Evolutionary conservation across 495 filamentous ascomycete genomes (phyloP), one percentile per base, ranked within the genome.

Genomic region (Aspergillus bridgeri): DNA sequence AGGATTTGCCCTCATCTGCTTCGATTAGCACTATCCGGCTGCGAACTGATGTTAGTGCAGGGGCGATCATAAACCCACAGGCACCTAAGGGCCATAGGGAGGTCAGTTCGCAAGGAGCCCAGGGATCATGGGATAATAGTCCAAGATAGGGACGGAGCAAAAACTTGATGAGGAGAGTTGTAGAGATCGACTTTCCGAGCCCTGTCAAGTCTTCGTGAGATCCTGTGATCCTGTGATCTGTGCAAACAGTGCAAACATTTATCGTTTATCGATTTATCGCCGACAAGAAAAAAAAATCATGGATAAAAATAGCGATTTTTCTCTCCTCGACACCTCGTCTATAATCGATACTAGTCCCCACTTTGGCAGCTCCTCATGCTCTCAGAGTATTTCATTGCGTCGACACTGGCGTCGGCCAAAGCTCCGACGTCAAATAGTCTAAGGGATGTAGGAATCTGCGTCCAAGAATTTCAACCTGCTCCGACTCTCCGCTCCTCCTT

Each of bases 381-480:
- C 59, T 87, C 88, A 48, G 90, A 95, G 79, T 83, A 78, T 55
- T 92, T 96, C 64, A 75, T 95, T 60, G 88, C 88, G 60, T 86
- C 90, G 57, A 87, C 89, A 51, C 76, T 82, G 58, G 80, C 86
- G 29, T 79, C 83, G 6, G 81, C 81, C 6, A 83, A 89, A 72
- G 71, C 82, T 56, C 81, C 86, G 58, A 84, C 84, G 54, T 84
- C 84, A 13, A 81, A 83, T 48, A 80, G 83, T 51, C 75, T 86
- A 22, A 89, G 89, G 68, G 90, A 94, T 73, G 86, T 87, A 23
- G 89, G 88, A 49, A 88, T 97, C 64, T 92, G 92, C 74, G 59
- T 92, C 59, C 89, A 96, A 65, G 89, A 89, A 57, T 80, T 91
- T 60, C 89, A 91, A 64, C 89, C 92, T 48, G 76, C 84, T 48